Percentiles rank a stretch among this genome's conserved stretches.
Conservation (phyloP, 108 stramenopile species). For the Epithemia pelagica region DNA sequence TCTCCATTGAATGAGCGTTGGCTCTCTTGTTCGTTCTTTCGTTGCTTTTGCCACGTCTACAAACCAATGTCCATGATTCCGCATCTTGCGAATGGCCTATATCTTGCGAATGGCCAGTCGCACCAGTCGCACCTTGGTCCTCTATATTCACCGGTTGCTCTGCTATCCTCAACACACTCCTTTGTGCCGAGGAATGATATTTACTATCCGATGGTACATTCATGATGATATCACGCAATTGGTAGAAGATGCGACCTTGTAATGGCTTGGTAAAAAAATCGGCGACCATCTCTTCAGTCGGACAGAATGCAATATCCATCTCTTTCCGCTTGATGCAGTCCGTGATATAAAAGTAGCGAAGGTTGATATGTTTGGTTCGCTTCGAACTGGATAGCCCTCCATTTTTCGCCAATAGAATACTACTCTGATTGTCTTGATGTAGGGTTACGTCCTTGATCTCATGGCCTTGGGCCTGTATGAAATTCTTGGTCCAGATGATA, state of each 20-base stretch:
- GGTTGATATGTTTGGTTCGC: conserved; percentile 20
- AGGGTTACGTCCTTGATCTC: conserved; percentile 8
- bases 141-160: too few relatives aligned
- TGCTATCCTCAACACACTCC: conserved; percentile 32
- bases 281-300: conserved; percentile 25
- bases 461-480: conserved; percentile 30
- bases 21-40: too few relatives aligned
- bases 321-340: conserved; percentile 21
- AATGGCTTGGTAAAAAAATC: conserved; percentile 32
- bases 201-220: conserved; percentile 4
- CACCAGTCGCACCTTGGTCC: too few relatives aligned
- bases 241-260: conserved; percentile 13
- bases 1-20: too few relatives aligned
- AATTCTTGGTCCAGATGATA: conserved; percentile 25
- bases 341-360: conserved; percentile 32
- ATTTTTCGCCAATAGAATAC: conserved; percentile 29
- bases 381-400: conserved; percentile 19
- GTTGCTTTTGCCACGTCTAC: too few relatives aligned
- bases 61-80: too few relatives aligned
- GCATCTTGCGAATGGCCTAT: too few relatives aligned
- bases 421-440: conserved; percentile 39
- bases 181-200: not conserved
- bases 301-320: conserved; percentile 29
- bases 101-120: too few relatives aligned
- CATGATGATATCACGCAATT: conserved; percentile 27